Evolutionary conservation across 768 basidiomycete species (phyloP), one percentile per base, ranked within the genome.

Genomic region (Lepiota brunneoincarnata): DNA sequence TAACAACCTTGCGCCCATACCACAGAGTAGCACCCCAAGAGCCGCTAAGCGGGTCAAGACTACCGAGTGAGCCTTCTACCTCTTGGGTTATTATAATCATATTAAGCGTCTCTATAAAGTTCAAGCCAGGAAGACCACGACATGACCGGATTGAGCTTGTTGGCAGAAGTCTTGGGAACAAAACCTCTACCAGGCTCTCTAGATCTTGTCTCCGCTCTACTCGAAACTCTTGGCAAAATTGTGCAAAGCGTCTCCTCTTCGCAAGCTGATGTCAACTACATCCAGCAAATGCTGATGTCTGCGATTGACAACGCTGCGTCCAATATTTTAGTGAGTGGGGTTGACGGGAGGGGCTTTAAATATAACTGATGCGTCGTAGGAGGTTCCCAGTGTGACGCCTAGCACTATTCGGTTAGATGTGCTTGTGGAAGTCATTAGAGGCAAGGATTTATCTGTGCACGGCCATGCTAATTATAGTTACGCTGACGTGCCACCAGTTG

Each of bases 281-380:
- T 89, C 10, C 85, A 91, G 65, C 94, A 96, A 67, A 76, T 93
- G 53, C 65, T 96, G 18, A 88, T 96, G 80, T 84, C 87, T 9
- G 89, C 89, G 1, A 75, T 95, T 20, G 88, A 91, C 58, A 82
- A 78, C 59, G 74, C 78, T 9, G 81, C 87, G 2, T 73, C 71
- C 15, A 78, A 79, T 52, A 73, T 89, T 21, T 70, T 64, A 51
- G 91, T 87, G 61, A 55, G 78, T 66, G 4, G 39, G 21, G 24
- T 31, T 17, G 23, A 9, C 44, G 20, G 39, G 12, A 17, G 24
- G 14, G 34, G 39, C 20, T 28, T 35, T 17, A 53, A 31, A 4
- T 26, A 55, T 34, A 39, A 40, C 15, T 23, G 21, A 18, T 4
- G 9, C 28, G 26, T n/a, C 41, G 18, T 46, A 88, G 87, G 81